Evolutionary conservation across 805 yeast genomes (phyloP), one percentile per base, ranked within the genome.

Genomic region (Hanseniaspora lachancei): DNA sequence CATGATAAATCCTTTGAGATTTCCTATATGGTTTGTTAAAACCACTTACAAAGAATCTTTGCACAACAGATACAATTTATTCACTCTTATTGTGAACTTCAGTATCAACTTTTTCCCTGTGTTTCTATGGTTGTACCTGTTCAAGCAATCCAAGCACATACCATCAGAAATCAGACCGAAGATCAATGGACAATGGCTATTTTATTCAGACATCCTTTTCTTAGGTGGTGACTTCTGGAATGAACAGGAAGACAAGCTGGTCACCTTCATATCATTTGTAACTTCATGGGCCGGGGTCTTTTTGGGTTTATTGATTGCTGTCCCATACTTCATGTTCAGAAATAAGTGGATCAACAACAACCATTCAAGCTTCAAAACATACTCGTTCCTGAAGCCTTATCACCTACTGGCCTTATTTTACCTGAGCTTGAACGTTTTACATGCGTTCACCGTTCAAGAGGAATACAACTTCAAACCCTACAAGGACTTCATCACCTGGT

Each of bases 401-500:
- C 48, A 23, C 1, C 60, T 62, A 34, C 12, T 60, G 2, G 58
- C 54, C 3, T 21, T 61, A 2, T 62, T 62, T 61, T 58, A 24
- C 18, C n/a, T 57, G 8, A 47, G 76, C 0, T 64, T 82, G 39
- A 80, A 80, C 64, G 12, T 75, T 5, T 76, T 66, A 36, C 74
- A 74, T 58, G 61, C 63, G 40, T 67, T 77, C 41, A 68, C 74
- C 9, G 65, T 68, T 9, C 78, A 72, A 58, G 54, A 53, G 9
- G 64, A 61, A 39, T 54, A 51, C n/a, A 64, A 74, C 20, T 69
- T 76, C 50, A 66, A 72, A 50, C 70, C 74, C 9, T 60, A 66
- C 15, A 74, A 76, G 60, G 86, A 82, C 65, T 59, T 81, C 10
- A 58, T 74, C 32, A 81, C 87, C 1, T 80, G 86, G 84, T 65